These are phyloP conservation scores for Auricularia heimuer DNA, from an alignment of 768 basidiomycete species.

Conservation along the genomic window DNA sequence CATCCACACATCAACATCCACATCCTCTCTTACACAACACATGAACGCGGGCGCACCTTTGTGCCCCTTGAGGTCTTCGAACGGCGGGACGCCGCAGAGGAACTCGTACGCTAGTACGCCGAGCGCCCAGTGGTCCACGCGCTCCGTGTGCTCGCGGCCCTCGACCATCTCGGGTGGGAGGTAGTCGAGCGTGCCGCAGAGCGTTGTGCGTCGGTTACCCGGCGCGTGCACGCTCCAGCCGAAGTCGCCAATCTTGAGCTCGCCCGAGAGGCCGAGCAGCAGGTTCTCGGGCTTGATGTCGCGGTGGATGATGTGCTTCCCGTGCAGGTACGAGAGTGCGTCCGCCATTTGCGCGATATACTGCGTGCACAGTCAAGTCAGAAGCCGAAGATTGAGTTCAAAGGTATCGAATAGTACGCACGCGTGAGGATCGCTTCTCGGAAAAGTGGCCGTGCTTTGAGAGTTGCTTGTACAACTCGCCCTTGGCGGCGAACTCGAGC, in stretches of 20 bases:
- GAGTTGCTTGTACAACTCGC: slow-evolving; percentile 94
- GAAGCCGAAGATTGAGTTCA: not conserved
- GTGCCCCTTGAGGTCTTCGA: slow-evolving; percentile 75
- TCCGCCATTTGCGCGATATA: slow-evolving; percentile 99
- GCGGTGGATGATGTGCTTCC: slow-evolving; percentile 95
- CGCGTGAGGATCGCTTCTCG: slow-evolving; percentile 69
- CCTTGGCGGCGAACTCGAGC: slow-evolving; percentile 95
- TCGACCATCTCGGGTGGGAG: slow-evolving; percentile 99
- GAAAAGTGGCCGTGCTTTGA: slow-evolving; percentile 78
- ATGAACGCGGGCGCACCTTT: slow-evolving; percentile 41
- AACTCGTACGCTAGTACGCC: slow-evolving; percentile 98
- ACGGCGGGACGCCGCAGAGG: slow-evolving; percentile 71
- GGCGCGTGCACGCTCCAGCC: slow-evolving; percentile 99
- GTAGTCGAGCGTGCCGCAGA: slow-evolving; percentile 95
- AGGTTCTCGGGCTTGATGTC: slow-evolving; percentile 99
- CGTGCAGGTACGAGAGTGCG: slow-evolving; percentile 82
- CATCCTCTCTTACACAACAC: too few species aligned
- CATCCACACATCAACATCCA: too few species aligned
- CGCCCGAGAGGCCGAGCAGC: slow-evolving; percentile 87
- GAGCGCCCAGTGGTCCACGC: slow-evolving; percentile 93
- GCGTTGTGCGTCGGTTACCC: slow-evolving; percentile 75
- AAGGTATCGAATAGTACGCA: slow-evolving; percentile 8
- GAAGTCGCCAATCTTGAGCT: slow-evolving; percentile 97
- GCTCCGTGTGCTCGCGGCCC: slow-evolving; percentile 76
- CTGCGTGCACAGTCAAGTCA: slow-evolving; percentile 21